These are phyloP conservation scores for Chlamydomonas eustigma DNA, from an alignment of 139 green algal genomes.

Conservation along the genomic window DNA sequence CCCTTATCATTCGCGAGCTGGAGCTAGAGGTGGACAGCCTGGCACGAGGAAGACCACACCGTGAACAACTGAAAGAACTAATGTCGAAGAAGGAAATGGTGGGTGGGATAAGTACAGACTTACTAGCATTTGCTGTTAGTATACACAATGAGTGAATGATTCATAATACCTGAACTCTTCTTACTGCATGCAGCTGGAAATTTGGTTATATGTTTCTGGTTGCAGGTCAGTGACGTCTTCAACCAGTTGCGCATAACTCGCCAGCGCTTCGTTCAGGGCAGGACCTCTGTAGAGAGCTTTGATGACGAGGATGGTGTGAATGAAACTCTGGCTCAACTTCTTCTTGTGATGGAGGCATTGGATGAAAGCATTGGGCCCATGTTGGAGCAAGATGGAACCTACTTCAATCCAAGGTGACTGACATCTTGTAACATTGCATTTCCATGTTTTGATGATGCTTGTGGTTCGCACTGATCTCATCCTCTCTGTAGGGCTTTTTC, in stretches of 20 bases:
- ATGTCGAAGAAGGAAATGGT: constrained; percentile 46
- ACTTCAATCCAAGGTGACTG: constrained; percentile 72
- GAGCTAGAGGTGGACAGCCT: constrained; percentile 89
- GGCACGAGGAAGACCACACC: constrained; percentile 56
- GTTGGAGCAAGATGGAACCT: constrained; percentile 73
- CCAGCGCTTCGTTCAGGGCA: constrained; percentile 36
- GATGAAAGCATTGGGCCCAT: constrained; percentile 81
- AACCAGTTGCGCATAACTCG: constrained; percentile 75
- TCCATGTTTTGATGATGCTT: too few species aligned
- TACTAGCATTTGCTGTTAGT: too few species aligned
- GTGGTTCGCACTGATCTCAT: too few species aligned
- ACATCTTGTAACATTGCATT: neutral
- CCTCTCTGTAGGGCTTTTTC: too few species aligned
- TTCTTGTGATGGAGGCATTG: constrained; percentile 82
- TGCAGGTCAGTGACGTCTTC: constrained; percentile 82
- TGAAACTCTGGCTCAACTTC: constrained; percentile 74
- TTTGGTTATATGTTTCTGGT: too few species aligned
- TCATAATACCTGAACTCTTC: too few species aligned
- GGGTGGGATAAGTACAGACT: too few species aligned
- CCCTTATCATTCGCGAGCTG: constrained; percentile 86
- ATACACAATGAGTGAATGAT: too few species aligned
- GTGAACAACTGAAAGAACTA: constrained; percentile 74
- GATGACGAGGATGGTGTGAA: constrained; percentile 58
- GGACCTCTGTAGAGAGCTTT: constrained; percentile 4
- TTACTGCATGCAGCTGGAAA: too few species aligned